Percentiles rank a stretch among this genome's conserved stretches.
phyloP scores from a whole-genome alignment of 345 rosid species.

The Acer campestre region DNA sequence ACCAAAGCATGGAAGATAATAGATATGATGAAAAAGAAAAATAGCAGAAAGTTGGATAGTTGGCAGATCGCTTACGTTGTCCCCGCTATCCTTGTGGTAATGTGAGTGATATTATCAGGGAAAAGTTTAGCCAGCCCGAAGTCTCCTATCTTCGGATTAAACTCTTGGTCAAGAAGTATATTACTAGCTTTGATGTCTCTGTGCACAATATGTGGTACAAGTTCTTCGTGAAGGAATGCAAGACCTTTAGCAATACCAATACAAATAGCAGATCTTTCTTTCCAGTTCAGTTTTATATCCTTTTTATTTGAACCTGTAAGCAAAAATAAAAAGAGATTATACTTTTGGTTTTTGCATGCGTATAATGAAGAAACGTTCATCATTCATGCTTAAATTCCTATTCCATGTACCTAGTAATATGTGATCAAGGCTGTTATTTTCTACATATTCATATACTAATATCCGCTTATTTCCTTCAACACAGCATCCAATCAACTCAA shows the following conservation, averaged over 20 bases:
- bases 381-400: constrained; percentile 6
- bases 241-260: constrained; percentile 83
- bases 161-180: constrained; percentile 78
- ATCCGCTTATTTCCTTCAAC: constrained; percentile 60
- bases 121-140: constrained; percentile 97
- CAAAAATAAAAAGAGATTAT: constrained; percentile 6
- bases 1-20: constrained; percentile 4
- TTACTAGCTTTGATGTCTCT: constrained; percentile 97
- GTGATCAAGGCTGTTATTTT: constrained; percentile 78
- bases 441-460: constrained; percentile 84
- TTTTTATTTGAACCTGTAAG: constrained; percentile 50
- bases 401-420: constrained; percentile 55
- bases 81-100: constrained; percentile 93
- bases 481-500: constrained; percentile 87
- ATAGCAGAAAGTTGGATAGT: constrained; percentile 13
- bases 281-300: constrained; percentile 64
- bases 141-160: constrained; percentile 91
- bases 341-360: neutral
- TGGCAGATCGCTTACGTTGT: constrained; percentile 64
- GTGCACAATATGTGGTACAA: constrained; percentile 82
- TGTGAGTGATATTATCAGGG: constrained; percentile 91
- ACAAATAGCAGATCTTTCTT: constrained; percentile 76
- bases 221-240: constrained; percentile 86
- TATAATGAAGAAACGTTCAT: neutral
- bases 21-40: neutral